Evolutionary conservation across 352 stramenopile species (phyloP).

Genomic region (Globisporangium polare): DNA sequence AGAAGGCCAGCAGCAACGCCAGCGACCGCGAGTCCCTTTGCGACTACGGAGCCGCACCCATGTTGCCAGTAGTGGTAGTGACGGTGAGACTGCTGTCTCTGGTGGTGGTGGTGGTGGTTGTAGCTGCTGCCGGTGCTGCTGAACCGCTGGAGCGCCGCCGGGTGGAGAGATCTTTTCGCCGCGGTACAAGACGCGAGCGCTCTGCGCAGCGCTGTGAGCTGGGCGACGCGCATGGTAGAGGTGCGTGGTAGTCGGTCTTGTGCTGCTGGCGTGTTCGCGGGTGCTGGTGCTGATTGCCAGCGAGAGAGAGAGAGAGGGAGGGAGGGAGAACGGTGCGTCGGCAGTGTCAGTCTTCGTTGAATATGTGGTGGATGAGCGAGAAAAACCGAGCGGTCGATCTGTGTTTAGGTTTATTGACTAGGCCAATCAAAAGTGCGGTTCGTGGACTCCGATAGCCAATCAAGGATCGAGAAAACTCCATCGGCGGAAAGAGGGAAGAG

Average conservation of each 20-base stretch:
- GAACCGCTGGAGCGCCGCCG: slow-evolving; percentile 6
- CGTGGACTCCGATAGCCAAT: background rate
- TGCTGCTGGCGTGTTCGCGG: background rate
- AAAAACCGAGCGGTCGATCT: background rate
- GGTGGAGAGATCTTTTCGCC: slow-evolving; percentile 2
- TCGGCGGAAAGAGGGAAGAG: background rate
- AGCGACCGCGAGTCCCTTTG: slow-evolving; percentile 4
- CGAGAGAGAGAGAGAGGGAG: background rate
- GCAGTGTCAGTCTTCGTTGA: background rate
- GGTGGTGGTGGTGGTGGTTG: background rate
- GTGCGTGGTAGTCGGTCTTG: background rate
- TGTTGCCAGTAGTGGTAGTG: background rate
- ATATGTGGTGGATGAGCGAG: background rate
- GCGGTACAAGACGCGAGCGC: slow-evolving; percentile 4
- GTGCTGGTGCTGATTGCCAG: background rate
- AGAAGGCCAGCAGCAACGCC: background rate
- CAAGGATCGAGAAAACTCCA: background rate
- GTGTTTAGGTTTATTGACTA: background rate
- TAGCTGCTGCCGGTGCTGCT: background rate
- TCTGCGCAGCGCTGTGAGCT: slow-evolving; percentile 2
- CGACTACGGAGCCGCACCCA: background rate
- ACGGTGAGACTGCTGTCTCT: background rate
- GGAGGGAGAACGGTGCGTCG: background rate
- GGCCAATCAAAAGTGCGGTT: background rate
- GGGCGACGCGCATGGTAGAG: slow-evolving; percentile 2